Percentiles rank a stretch among this genome's conserved stretches.
Conservation (phyloP, 176 grass and related monocot species). For the Avena insularis region DNA sequence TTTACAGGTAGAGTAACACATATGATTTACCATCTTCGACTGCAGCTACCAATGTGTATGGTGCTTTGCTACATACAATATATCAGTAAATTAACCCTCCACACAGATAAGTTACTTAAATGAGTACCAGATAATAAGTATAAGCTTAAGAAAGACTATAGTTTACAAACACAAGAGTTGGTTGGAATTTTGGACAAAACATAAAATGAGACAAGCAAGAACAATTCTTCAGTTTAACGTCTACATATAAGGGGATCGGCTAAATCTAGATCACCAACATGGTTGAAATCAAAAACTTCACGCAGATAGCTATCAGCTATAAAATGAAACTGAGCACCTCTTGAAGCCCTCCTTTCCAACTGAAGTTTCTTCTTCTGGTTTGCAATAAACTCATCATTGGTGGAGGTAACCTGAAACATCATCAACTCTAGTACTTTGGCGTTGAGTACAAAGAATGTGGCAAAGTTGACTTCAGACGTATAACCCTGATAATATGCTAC, state of each 20-base stretch:
- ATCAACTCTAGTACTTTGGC: not conserved
- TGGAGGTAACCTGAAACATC: not conserved
- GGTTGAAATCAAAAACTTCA: not conserved
- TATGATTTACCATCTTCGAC: not conserved
- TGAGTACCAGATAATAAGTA: not conserved
- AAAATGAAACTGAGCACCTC: conserved; percentile 1
- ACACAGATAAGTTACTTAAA: not conserved
- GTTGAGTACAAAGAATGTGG: conserved; percentile 15
- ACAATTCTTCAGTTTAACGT: not conserved
- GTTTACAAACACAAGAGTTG: not conserved
- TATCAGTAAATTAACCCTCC: not conserved
- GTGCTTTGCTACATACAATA: not conserved
- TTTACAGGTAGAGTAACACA: not conserved
- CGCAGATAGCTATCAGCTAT: not conserved
- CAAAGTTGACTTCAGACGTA: not conserved
- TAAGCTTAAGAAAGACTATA: not conserved
- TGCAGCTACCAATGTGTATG: not conserved
- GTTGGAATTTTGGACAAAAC: not conserved
- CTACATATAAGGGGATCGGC: not conserved
- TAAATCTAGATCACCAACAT: not conserved
- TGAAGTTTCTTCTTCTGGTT: conserved; percentile 3
- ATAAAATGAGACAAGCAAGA: not conserved
- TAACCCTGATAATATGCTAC: not conserved
- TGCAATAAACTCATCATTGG: not conserved
- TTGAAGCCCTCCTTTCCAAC: conserved; percentile 6